Evolutionary conservation across 805 yeast genomes (phyloP).

Genomic region (Lipomyces lipofer): DNA sequence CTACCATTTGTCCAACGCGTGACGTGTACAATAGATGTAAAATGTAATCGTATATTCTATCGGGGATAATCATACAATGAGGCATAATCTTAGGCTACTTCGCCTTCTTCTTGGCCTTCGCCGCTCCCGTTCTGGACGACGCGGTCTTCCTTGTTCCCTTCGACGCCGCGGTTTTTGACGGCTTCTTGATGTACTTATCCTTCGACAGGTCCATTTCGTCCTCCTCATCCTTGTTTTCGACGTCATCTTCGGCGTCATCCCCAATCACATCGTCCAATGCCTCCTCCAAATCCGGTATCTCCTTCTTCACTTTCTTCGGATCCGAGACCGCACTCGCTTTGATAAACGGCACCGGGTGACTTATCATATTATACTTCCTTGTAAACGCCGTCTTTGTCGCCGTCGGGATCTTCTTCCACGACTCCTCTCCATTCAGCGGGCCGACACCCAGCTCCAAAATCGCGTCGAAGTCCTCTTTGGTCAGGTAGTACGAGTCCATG

Average conservation of each 20-base stretch:
- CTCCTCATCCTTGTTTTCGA: conserved; percentile 45
- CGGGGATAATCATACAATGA: no score
- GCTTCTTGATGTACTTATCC: conserved; percentile 62
- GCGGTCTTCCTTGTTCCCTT: conserved; percentile 33
- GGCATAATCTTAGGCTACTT: no score
- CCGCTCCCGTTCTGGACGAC: no score
- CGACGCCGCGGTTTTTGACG: conserved; percentile 41
- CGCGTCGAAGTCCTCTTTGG: conserved; percentile 90
- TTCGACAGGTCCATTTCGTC: conserved; percentile 51
- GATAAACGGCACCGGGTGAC: conserved; percentile 85
- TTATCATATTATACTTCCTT: conserved; percentile 67
- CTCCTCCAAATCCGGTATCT: conserved; percentile 66
- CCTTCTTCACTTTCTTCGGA: conserved; percentile 39
- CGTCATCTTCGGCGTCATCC: conserved; percentile 50
- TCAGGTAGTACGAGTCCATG: conserved; percentile 82
- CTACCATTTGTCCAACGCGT: no score
- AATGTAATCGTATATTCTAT: no score
- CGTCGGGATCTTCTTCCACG: conserved; percentile 67
- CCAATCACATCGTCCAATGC: conserved; percentile 50
- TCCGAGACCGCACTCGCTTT: conserved; percentile 46
- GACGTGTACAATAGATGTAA: no score
- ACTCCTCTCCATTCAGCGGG: conserved; percentile 43
- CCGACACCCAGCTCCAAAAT: conserved; percentile 84
- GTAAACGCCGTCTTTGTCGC: conserved; percentile 85
- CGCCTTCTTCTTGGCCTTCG: conserved; percentile 20